phyloP scores from a whole-genome alignment of 2,329 filamentous ascomycete species.

The Clarireedia monteithiana region DNA sequence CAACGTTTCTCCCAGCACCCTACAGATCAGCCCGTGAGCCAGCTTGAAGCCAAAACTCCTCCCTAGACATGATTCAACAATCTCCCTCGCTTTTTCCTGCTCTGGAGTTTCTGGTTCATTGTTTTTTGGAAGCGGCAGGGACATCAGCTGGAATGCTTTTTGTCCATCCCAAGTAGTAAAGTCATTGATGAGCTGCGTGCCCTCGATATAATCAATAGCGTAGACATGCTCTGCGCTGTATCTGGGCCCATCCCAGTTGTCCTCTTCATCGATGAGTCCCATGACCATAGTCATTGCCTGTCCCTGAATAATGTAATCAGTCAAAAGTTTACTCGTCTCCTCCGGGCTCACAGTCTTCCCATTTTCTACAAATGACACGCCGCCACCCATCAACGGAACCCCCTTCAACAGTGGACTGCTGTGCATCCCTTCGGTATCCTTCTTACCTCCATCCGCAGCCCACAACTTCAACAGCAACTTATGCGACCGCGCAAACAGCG shows the following conservation, averaged over 20 bases:
- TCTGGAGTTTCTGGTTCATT: conserved; percentile 36
- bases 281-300: conserved; percentile 44
- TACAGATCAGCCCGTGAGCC: conserved; percentile 45
- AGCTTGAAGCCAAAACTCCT: conserved; percentile 48
- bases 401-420: conserved; percentile 39
- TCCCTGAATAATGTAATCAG: conserved; percentile 51
- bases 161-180: conserved; percentile 43
- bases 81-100: conserved; percentile 40
- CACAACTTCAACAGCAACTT: conserved; percentile 44
- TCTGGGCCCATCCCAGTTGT: conserved; percentile 45
- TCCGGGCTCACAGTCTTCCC: conserved; percentile 31
- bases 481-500: conserved; percentile 42
- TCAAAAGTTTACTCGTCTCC: conserved; percentile 37
- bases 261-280: conserved; percentile 42
- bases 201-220: conserved; percentile 41
- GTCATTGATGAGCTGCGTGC: conserved; percentile 45
- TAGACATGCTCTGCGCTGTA: conserved; percentile 43
- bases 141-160: conserved; percentile 44
- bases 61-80: conserved; percentile 43
- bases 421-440: conserved; percentile 44
- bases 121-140: conserved; percentile 31
- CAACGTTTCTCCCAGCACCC: conserved; percentile 41
- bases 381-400: conserved; percentile 31
- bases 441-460: conserved; percentile 37
- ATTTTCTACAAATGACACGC: conserved; percentile 23